phyloP scores from a whole-genome alignment of 352 stramenopile genomes.

The Pythium monospermum region DNA sequence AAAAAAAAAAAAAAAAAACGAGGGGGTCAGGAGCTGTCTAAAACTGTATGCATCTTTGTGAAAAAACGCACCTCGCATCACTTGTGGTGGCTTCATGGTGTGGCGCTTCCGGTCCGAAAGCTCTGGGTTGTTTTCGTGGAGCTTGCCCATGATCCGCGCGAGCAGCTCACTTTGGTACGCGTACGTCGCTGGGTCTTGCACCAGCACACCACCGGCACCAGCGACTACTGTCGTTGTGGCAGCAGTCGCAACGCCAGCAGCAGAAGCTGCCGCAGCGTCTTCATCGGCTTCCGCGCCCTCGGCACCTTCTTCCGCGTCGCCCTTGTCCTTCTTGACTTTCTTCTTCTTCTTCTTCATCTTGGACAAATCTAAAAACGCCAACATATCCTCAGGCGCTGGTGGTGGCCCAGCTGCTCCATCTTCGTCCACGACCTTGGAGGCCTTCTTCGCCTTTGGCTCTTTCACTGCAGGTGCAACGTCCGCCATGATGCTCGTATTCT shows the following conservation, averaged over 20 bases:
- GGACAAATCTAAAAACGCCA: conserved; percentile 87
- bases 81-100: conserved; percentile 87
- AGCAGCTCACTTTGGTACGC: conserved; percentile 94
- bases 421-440: conserved; percentile 35
- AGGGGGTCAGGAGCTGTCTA: no score
- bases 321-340: conserved; percentile 73
- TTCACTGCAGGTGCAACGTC: conserved; percentile 38
- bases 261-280: conserved; percentile 28
- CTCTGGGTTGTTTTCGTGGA: conserved; percentile 96
- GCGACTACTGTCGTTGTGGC: conserved; percentile 25
- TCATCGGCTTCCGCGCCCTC: conserved; percentile 21
- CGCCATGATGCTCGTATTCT: conserved; percentile 31
- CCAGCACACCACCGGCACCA: conserved; percentile 33
- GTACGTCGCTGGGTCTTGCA: conserved; percentile 90
- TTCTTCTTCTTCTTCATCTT: conserved; percentile 94
- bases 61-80: conserved; percentile 57
- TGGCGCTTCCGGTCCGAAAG: conserved; percentile 94
- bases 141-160: conserved; percentile 91
- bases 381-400: conserved; percentile 76
- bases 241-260: conserved; percentile 27
- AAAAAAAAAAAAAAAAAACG: conserved; percentile 14
- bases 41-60: conserved; percentile 57
- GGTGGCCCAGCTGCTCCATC: conserved; percentile 40
- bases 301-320: conserved; percentile 27
- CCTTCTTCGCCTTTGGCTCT: conserved; percentile 33